Evolutionary conservation across 169 alveolate genomes (phyloP), one percentile per base, ranked within the genome.

Genomic region (Prorocentrum cordatum): DNA sequence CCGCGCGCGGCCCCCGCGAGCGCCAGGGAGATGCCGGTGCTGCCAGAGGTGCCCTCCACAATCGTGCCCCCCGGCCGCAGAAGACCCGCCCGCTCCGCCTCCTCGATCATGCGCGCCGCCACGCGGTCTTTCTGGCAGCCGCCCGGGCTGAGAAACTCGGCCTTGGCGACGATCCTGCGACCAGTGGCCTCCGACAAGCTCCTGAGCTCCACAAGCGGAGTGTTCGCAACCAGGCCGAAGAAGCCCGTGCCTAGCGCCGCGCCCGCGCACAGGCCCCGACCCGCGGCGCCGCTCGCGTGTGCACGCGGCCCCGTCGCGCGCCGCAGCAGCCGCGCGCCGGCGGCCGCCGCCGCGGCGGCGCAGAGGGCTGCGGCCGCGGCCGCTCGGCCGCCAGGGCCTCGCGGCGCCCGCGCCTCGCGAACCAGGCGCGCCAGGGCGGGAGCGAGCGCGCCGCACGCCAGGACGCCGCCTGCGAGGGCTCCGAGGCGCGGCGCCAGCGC

Each of bases 51-150:
- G 68, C 90, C 90, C 54, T 67, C 75, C 45, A 38, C 90, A 3
- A 80, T 32, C 9, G 90, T 80, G 2, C 70, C 77, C 20, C 68
- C 68, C 9, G 72, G 42, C 27, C 16, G 26, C 26, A 80, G 27
- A 10, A 36, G 47, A 12, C 72, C 67, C 18, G 58, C 4, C 1
- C 70, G 58, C 24, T 16, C 79, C 16, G 90, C 90, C 36, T 80
- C 90, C n/a, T 61, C 70, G 27, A 80, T 32, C 68, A 62, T 80
- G 22, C 50, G 77, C 80, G 66, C 72, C n/a, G 90, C 90, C 66
- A 80, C 90, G 38, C 79, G 66, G 39, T 79, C 89, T 38, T 80
- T 80, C 54, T 80, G 90, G 68, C 90, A 80, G 31, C 90, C 90
- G 0, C 80, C 90, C 0, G 90, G 90, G 68, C 80, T 80, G 31